Evolutionary conservation across 1,284 basidiomycete genomes (phyloP).

Genomic region (Heterobasidion irregulare): DNA sequence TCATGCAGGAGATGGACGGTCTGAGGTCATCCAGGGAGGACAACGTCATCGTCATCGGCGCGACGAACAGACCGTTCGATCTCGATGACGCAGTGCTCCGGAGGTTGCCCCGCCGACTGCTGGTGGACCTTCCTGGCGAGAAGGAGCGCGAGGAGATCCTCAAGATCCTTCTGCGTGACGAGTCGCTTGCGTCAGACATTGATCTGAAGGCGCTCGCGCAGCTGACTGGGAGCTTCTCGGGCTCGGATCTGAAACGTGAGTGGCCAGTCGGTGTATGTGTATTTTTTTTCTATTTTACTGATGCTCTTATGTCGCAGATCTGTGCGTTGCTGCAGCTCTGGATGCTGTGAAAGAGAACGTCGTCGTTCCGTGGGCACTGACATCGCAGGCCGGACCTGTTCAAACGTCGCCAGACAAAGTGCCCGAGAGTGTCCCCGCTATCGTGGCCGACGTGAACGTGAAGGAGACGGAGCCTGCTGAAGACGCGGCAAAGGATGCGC

Average conservation of each 20-base stretch:
- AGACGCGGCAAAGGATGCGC: not conserved
- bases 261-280: conserved; percentile 44
- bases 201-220: conserved; percentile 58
- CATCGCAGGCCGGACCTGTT: not conserved
- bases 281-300: conserved; percentile 3
- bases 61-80: conserved; percentile 87
- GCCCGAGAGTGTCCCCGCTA: not conserved
- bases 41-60: conserved; percentile 88
- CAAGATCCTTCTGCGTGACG: conserved; percentile 74
- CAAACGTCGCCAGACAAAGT: not conserved
- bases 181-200: conserved; percentile 62
- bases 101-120: conserved; percentile 72
- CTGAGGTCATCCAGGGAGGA: conserved; percentile 74
- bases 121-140: conserved; percentile 81
- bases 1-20: conserved; percentile 99
- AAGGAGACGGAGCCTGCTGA: not conserved
- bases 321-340: conserved; percentile 84
- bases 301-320: conserved; percentile 38
- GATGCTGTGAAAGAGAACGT: conserved; percentile 84
- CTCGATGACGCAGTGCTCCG: conserved; percentile 81
- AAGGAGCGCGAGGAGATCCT: conserved; percentile 82
- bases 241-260: conserved; percentile 90
- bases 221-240: conserved; percentile 81
- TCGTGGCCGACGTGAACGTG: not conserved
- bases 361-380: conserved; percentile 56